Conservation (phyloP, 768 basidiomycete species). For the Chiua virens region DNA sequence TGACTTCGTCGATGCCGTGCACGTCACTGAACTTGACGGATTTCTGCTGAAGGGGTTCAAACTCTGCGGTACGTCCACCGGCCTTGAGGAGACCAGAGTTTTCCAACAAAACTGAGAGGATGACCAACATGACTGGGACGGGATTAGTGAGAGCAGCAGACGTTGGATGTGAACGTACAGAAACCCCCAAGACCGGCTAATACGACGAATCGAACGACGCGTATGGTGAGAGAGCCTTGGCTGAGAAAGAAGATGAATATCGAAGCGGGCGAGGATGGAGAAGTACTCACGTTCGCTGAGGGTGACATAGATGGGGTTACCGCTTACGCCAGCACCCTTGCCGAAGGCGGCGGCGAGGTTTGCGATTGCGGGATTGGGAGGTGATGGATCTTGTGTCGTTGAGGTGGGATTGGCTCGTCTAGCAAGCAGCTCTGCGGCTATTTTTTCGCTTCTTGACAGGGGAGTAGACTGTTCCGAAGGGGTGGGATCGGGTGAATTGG, state of each 20-base stretch:
- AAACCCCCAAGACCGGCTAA: constrained; percentile 58
- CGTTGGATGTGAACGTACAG: constrained; percentile 46
- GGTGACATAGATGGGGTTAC: constrained; percentile 75
- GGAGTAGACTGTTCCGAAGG: constrained; percentile 6
- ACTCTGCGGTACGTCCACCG: constrained; percentile 77
- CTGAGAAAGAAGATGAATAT: constrained; percentile 35
- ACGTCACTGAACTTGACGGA: constrained; percentile 92
- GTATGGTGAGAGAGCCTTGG: constrained; percentile 64
- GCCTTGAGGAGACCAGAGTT: constrained; percentile 92
- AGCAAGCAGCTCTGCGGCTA: constrained; percentile 43
- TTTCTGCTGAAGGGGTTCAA: constrained; percentile 79
- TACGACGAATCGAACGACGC: constrained; percentile 62
- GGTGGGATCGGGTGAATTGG: constrained; percentile 12
- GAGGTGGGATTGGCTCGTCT: constrained; percentile 17
- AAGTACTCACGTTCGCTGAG: constrained; percentile 72
- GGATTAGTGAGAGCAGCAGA: constrained; percentile 3
- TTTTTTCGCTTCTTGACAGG: constrained; percentile 40
- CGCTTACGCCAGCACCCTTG: constrained; percentile 42
- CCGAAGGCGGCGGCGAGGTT: constrained; percentile 44
- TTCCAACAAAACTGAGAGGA: constrained; percentile 87
- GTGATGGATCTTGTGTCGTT: constrained; percentile 6
- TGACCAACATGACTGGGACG: constrained; percentile 70
- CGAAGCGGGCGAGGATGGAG: neutral
- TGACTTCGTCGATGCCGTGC: constrained; percentile 96
- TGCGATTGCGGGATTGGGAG: constrained; percentile 37